Percentiles rank a stretch among this genome's conserved stretches.
These are phyloP conservation scores for Crucibulum laeve DNA, from an alignment of 768 basidiomycete genomes.

Conservation along the genomic window DNA sequence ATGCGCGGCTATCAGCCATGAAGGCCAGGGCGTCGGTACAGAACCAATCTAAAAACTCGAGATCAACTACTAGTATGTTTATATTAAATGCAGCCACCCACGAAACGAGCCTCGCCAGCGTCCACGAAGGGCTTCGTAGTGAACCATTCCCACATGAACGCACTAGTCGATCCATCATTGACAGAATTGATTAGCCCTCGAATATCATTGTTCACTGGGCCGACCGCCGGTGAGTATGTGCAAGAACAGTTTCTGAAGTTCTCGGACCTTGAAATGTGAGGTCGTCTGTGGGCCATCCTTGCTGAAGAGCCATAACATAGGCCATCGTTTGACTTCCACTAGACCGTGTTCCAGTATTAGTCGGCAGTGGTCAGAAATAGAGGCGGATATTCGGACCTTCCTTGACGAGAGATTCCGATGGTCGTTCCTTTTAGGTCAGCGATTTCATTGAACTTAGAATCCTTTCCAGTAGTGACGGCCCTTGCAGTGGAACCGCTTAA, in stretches of 20 bases:
- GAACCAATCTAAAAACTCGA: constrained; percentile 59
- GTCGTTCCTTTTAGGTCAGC: constrained; percentile 74
- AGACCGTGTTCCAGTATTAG: neutral
- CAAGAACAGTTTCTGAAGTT: neutral
- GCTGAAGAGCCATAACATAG: constrained; percentile 86
- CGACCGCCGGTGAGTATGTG: neutral
- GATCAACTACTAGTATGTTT: constrained; percentile 23
- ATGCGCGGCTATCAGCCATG: constrained; percentile 92
- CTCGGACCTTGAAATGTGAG: constrained; percentile 67
- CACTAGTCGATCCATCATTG: constrained; percentile 83
- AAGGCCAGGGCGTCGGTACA: constrained; percentile 93
- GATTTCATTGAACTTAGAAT: constrained; percentile 66
- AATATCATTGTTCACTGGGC: constrained; percentile 75
- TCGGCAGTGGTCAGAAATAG: neutral
- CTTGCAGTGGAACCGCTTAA: constrained; percentile 27
- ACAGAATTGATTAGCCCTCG: constrained; percentile 80
- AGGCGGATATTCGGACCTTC: constrained; percentile 50
- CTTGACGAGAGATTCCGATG: constrained; percentile 85
- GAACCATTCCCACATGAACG: constrained; percentile 97
- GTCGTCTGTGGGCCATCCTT: constrained; percentile 67
- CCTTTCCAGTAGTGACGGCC: constrained; percentile 89
- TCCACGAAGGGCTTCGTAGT: constrained; percentile 71
- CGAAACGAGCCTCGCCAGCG: constrained; percentile 76
- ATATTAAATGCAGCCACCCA: too few relatives aligned
- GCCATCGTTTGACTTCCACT: constrained; percentile 96